These are phyloP conservation scores for Fraxinus xanthoxyloides DNA, from an alignment of 305 asterid species.

Conservation along the genomic window DNA sequence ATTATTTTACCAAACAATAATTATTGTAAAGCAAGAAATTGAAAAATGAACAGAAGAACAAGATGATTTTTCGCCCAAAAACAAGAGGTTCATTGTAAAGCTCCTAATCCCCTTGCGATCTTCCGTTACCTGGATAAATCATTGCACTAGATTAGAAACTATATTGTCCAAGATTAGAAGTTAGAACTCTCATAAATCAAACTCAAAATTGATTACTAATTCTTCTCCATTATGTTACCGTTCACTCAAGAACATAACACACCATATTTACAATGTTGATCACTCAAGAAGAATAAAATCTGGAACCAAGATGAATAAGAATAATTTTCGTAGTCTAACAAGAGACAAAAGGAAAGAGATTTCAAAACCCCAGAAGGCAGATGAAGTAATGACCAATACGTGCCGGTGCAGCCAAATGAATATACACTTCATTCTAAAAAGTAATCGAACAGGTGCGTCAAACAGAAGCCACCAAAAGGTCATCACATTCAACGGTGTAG, in stretches of 20 bases:
- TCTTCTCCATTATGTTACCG: too few species aligned
- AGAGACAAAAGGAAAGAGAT: background rate
- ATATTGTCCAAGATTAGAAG: background rate
- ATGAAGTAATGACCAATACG: background rate
- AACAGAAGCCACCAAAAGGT: background rate
- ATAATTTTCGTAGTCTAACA: background rate
- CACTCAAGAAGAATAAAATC: too few species aligned
- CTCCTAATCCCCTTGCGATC: background rate
- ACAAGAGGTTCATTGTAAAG: background rate
- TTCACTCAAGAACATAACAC: too few species aligned
- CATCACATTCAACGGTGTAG: background rate
- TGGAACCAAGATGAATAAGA: too few species aligned
- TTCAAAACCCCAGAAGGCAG: background rate
- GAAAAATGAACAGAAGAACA: too few species aligned
- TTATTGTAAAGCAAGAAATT: too few species aligned
- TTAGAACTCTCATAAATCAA: too few species aligned
- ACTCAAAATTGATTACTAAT: too few species aligned
- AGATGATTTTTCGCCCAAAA: too few species aligned
- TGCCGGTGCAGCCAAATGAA: background rate
- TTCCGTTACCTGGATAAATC: background rate
- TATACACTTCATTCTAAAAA: background rate
- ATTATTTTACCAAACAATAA: too few species aligned
- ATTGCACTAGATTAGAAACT: background rate
- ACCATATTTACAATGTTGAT: too few species aligned
- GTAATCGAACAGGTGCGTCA: background rate